These are phyloP conservation scores for Graphiopsis chlorocephala DNA, from an alignment of 2,329 filamentous ascomycete species.

Conservation along the genomic window DNA sequence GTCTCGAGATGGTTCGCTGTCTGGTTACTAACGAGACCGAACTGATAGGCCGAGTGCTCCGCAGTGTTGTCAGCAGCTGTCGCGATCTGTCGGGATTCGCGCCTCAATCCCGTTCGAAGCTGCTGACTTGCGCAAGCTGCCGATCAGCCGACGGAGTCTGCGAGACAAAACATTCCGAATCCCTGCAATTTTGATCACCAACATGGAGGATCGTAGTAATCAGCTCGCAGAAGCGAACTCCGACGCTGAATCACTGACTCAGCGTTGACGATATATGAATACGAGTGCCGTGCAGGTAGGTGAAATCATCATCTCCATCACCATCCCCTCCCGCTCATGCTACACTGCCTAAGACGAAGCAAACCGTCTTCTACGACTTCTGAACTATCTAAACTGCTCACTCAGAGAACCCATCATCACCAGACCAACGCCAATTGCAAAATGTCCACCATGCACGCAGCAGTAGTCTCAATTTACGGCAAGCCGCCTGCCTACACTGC, in stretches of 20 bases:
- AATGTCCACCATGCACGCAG: slow-evolving; percentile 36
- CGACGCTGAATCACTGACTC: neutral
- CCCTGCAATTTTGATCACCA: neutral
- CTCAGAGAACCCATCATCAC: neutral
- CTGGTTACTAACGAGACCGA: neutral
- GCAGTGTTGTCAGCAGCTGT: neutral
- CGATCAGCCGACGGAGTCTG: neutral
- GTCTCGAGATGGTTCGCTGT: neutral
- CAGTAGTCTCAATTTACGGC: slow-evolving; percentile 43
- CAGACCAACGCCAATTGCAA: neutral
- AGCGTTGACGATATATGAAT: neutral
- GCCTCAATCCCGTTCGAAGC: neutral
- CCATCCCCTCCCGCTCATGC: neutral
- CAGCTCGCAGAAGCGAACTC: neutral
- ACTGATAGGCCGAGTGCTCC: neutral
- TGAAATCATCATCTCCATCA: neutral
- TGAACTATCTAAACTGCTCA: neutral
- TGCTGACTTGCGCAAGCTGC: neutral
- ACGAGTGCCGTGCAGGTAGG: neutral
- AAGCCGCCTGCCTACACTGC: slow-evolving; percentile 33
- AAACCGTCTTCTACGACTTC: neutral
- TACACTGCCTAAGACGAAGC: neutral
- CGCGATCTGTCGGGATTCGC: neutral
- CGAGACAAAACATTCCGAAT: neutral
- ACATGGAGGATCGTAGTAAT: neutral